Percentiles rank a stretch among this genome's conserved stretches.
Evolutionary conservation across 2,329 filamentous ascomycete species (phyloP).

Genomic region (Neurospora sp.): DNA sequence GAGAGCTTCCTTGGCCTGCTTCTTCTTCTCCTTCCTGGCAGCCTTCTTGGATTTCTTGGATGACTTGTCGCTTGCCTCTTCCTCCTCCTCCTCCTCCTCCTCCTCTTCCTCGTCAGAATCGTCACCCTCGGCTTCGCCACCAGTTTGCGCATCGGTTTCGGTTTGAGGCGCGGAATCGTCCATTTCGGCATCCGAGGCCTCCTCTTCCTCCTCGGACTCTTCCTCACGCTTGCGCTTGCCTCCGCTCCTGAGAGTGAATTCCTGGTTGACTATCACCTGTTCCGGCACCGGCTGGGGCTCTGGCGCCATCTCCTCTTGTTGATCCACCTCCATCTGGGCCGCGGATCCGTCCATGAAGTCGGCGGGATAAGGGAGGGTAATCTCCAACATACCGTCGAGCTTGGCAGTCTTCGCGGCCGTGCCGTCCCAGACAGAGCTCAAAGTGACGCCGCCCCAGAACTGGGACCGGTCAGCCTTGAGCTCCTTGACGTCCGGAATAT

Average conservation of each 20-base stretch:
- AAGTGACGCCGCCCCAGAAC: conserved; percentile 42
- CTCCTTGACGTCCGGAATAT: conserved; percentile 22
- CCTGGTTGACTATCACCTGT: conserved; percentile 25
- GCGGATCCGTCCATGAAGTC: conserved; percentile 25
- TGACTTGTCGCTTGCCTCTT: conserved; percentile 1
- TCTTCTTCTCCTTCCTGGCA: neutral
- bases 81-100: conserved; percentile 6
- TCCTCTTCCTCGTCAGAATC: conserved; percentile 9
- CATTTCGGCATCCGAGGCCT: conserved; percentile 7
- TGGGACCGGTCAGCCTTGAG: conserved; percentile 37
- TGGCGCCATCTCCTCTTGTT: conserved; percentile 1
- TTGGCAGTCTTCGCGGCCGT: conserved; percentile 8
- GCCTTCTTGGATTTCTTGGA: conserved; percentile 6
- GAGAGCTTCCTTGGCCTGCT: neutral
- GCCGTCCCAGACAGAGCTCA: conserved; percentile 42
- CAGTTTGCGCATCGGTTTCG: conserved; percentile 4
- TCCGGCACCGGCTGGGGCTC: conserved; percentile 11
- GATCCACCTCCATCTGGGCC: conserved; percentile 13
- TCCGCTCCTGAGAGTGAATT: conserved; percentile 47
- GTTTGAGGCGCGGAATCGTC: conserved; percentile 6
- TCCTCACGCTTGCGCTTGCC: conserved; percentile 38
- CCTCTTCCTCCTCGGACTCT: conserved; percentile 15
- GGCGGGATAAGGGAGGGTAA: conserved; percentile 35
- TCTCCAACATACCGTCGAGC: conserved; percentile 22
- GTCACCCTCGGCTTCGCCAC: conserved; percentile 9